Evolutionary conservation across 2,329 filamentous ascomycete genomes (phyloP).

Genomic region (Cladosporium sp.): DNA sequence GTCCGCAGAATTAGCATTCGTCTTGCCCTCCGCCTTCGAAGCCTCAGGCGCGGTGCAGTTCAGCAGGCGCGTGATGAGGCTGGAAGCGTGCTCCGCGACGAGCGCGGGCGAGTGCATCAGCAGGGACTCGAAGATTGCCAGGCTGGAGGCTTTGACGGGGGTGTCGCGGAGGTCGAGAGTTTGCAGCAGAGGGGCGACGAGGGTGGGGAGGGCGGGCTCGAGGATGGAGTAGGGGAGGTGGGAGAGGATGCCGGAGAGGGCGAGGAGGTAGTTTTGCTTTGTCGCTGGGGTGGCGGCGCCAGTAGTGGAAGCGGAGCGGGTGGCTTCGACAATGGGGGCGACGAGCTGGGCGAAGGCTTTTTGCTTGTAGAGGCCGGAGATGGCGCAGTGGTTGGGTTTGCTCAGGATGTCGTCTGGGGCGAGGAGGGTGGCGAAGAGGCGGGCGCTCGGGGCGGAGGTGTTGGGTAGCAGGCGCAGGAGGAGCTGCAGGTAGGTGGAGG

Average conservation of each 20-base stretch:
- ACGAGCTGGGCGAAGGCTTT: slow-evolving; percentile 63
- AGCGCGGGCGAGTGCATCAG: slow-evolving; percentile 58
- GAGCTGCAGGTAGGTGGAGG: slow-evolving; percentile 44
- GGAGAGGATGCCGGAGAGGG: slow-evolving; percentile 62
- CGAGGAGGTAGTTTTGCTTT: slow-evolving; percentile 65
- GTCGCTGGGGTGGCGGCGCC: slow-evolving; percentile 31
- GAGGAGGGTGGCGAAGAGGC: slow-evolving; percentile 61
- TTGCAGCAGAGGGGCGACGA: slow-evolving; percentile 64
- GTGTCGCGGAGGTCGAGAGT: slow-evolving; percentile 58
- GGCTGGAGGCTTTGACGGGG: slow-evolving; percentile 58
- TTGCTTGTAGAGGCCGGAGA: slow-evolving; percentile 65
- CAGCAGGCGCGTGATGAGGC: slow-evolving; percentile 59
- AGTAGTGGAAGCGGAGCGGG: slow-evolving; percentile 45
- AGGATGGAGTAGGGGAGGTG: slow-evolving; percentile 63
- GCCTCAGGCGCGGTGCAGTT: slow-evolving; percentile 38
- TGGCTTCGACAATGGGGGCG: slow-evolving; percentile 57
- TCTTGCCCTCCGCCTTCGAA: too few relatives aligned
- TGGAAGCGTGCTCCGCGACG: slow-evolving; percentile 59
- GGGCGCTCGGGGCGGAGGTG: slow-evolving; percentile 51
- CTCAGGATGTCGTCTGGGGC: slow-evolving; percentile 63
- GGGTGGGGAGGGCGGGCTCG: slow-evolving; percentile 58
- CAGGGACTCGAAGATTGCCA: slow-evolving; percentile 60
- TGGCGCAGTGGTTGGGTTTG: slow-evolving; percentile 61
- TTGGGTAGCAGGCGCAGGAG: slow-evolving; percentile 56
- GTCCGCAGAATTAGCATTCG: slow-evolving; percentile 28